A percentile compares a stretch with the other conserved stretches of the same genome.
These are phyloP conservation scores for Penicillium parvum DNA, from an alignment of 495 filamentous ascomycete genomes.

Conservation along the genomic window DNA sequence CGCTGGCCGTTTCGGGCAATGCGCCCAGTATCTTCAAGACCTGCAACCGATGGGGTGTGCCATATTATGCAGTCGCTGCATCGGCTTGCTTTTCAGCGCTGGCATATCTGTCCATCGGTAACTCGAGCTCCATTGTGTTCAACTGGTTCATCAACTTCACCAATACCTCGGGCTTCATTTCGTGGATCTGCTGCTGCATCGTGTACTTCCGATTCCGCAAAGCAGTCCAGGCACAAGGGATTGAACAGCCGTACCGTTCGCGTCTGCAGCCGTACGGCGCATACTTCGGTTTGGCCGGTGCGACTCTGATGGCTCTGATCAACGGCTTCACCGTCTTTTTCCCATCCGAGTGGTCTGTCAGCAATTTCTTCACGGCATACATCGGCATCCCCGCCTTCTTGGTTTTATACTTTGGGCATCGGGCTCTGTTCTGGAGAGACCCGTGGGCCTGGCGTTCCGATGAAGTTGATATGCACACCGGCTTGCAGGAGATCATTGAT, in stretches of 20 bases:
- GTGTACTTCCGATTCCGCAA: slow-evolving; percentile 58
- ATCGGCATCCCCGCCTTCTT: slow-evolving; percentile 58
- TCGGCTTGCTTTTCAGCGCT: slow-evolving; percentile 33
- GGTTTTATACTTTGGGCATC: slow-evolving; percentile 52
- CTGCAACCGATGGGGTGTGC: slow-evolving; percentile 49
- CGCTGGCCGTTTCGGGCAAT: slow-evolving; percentile 49
- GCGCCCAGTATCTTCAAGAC: slow-evolving; percentile 45
- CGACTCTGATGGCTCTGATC: slow-evolving; percentile 50
- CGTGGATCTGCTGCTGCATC: slow-evolving; percentile 57
- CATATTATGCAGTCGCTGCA: slow-evolving; percentile 38
- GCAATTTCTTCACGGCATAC: slow-evolving; percentile 58
- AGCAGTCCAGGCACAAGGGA: slow-evolving; percentile 46
- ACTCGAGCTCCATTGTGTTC: slow-evolving; percentile 35
- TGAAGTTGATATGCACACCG: slow-evolving; percentile 56
- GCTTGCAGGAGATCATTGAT: slow-evolving; percentile 48
- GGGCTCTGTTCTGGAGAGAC: slow-evolving; percentile 41
- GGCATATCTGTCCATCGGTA: slow-evolving; percentile 34
- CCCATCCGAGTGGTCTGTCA: slow-evolving; percentile 47
- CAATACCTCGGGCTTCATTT: slow-evolving; percentile 57
- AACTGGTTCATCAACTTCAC: slow-evolving; percentile 59
- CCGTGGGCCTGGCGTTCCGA: slow-evolving; percentile 48
- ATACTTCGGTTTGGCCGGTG: slow-evolving; percentile 43
- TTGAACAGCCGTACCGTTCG: slow-evolving; percentile 52
- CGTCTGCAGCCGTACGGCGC: slow-evolving; percentile 51
- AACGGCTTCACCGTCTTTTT: slow-evolving; percentile 64